Evolutionary conservation across 2,329 filamentous ascomycete genomes (phyloP).

Genomic region (Septoria linicola): DNA sequence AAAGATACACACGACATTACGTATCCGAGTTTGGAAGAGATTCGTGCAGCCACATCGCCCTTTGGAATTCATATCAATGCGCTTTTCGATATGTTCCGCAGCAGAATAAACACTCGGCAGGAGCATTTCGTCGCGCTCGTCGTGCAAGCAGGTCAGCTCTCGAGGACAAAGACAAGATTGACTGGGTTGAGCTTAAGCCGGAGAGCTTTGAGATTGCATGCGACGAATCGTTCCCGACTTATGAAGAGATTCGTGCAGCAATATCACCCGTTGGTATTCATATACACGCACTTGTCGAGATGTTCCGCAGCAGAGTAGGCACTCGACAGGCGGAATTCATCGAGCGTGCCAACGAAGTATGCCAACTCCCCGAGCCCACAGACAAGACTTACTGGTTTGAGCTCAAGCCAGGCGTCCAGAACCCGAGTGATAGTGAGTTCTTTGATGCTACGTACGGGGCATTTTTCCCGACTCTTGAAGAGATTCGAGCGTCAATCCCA

Average conservation of each 20-base stretch:
- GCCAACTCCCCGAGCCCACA: too few species aligned
- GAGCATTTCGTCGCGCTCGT: slow-evolving; percentile 43
- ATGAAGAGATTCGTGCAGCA: neutral
- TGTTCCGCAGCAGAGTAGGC: slow-evolving; percentile 45
- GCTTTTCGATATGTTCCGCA: slow-evolving; percentile 39
- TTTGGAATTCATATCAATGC: neutral
- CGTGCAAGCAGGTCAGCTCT: too few species aligned
- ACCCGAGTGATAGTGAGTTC: too few species aligned
- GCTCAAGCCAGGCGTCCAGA: too few species aligned
- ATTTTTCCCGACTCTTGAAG: neutral
- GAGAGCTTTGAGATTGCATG: too few species aligned
- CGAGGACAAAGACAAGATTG: too few species aligned
- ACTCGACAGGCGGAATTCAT: slow-evolving; percentile 43
- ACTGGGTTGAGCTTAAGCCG: too few species aligned
- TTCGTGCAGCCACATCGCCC: neutral
- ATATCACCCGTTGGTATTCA: neutral
- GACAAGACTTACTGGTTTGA: too few species aligned
- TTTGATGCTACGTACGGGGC: too few species aligned
- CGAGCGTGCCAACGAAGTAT: too few species aligned
- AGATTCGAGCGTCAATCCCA: neutral
- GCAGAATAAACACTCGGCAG: slow-evolving; percentile 40
- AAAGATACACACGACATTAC: too few species aligned
- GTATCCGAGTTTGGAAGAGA: neutral
- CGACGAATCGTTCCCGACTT: too few species aligned
- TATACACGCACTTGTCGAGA: neutral